Conservation (phyloP, 2,329 filamentous ascomycete species). For the Harringtonia aguacate region DNA sequence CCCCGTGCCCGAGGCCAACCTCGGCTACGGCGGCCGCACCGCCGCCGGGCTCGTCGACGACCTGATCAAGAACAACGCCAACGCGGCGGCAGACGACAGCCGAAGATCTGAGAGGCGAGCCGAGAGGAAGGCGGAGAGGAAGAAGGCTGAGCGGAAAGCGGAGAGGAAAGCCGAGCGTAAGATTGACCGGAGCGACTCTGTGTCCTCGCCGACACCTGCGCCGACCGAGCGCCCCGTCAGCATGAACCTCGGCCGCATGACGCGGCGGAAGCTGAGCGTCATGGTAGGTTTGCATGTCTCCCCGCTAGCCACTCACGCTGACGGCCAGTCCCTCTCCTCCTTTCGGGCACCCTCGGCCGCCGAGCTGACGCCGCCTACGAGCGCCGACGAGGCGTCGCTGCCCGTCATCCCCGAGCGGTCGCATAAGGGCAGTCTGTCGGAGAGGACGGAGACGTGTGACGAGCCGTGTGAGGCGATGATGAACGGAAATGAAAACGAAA, state of each 20-base stretch:
- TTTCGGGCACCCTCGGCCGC: constrained; percentile 6
- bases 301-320: not conserved
- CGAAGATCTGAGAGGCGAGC: too few species aligned
- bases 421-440: constrained; percentile 1
- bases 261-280: constrained; percentile 23
- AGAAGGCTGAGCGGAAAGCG: too few species aligned
- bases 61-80: constrained; percentile 25
- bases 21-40: constrained; percentile 62
- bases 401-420: constrained; percentile 8
- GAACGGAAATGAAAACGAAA: not conserved
- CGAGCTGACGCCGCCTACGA: not conserved
- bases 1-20: constrained; percentile 57
- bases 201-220: not conserved
- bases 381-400: not conserved
- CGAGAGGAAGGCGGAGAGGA: too few species aligned
- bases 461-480: too few species aligned
- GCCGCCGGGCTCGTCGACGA: constrained; percentile 57
- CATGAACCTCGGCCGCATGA: constrained; percentile 11
- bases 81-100: not conserved
- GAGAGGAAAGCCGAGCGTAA: too few species aligned
- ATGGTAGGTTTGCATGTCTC: constrained; percentile 16
- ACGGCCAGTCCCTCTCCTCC: constrained; percentile 6
- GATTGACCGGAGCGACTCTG: too few species aligned
- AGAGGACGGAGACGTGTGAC: too few species aligned
- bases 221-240: not conserved